A percentile compares a stretch with the other conserved stretches of the same genome.
These are phyloP conservation scores for Starmerella bombicola DNA, from an alignment of 805 yeast genomes.

Conservation along the genomic window DNA sequence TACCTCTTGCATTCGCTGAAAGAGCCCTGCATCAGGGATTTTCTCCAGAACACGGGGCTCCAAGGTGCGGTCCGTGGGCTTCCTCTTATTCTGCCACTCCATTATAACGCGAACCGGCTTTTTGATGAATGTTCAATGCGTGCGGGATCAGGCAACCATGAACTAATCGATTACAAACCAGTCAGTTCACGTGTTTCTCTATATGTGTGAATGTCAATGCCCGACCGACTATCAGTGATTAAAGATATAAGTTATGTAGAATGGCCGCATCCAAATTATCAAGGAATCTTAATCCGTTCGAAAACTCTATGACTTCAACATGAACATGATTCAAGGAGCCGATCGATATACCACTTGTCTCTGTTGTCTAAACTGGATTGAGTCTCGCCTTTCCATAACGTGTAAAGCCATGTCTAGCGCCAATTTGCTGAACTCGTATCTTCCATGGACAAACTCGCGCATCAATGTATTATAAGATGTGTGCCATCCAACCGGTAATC, in stretches of 20 bases:
- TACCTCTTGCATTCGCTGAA: constrained; percentile 61
- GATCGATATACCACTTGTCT: constrained; percentile 67
- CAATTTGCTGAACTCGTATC: constrained; percentile 41
- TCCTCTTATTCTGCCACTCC: constrained; percentile 25
- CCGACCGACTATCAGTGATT: too few species aligned
- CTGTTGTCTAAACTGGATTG: constrained; percentile 79
- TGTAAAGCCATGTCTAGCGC: constrained; percentile 57
- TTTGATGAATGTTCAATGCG: too few species aligned
- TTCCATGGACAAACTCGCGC: constrained; percentile 47
- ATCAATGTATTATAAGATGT: constrained; percentile 75
- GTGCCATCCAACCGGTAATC: constrained; percentile 94
- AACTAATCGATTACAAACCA: too few species aligned
- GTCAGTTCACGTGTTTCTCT: too few species aligned
- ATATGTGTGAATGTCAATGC: too few species aligned
- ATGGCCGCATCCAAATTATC: too few species aligned
- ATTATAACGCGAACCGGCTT: too few species aligned
- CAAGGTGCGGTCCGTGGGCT: constrained; percentile 44
- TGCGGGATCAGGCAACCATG: too few species aligned
- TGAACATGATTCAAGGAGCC: constrained; percentile 48
- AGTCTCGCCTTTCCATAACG: constrained; percentile 73
- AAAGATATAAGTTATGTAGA: too few species aligned
- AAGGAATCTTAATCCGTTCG: too few species aligned
- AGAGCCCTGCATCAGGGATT: constrained; percentile 60
- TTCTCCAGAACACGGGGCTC: constrained; percentile 36
- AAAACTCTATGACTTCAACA: too few species aligned